Percentiles rank a stretch among this genome's conserved stretches.
These are phyloP conservation scores for Leccinum sublutescens DNA, from an alignment of 768 basidiomycete species.

Conservation along the genomic window DNA sequence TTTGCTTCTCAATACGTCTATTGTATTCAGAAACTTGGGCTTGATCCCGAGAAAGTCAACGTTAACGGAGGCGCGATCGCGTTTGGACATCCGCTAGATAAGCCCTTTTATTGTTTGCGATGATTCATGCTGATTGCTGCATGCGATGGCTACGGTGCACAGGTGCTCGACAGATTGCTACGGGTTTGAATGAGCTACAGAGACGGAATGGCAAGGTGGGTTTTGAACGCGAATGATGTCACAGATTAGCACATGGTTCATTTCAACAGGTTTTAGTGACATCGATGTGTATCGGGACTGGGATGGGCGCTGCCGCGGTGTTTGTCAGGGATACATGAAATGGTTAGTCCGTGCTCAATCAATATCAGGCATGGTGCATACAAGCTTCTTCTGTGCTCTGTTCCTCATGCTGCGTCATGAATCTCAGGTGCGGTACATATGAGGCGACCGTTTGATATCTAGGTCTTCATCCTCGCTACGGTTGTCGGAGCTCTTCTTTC, in stretches of 20 bases:
- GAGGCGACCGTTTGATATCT: not conserved
- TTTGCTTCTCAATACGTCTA: slow-evolving; percentile 86
- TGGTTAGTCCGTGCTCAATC: not conserved
- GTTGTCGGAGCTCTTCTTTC: not conserved
- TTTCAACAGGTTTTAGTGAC: slow-evolving; percentile 67
- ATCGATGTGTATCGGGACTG: slow-evolving; percentile 84
- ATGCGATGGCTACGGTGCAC: slow-evolving; percentile 57
- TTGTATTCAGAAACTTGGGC: slow-evolving; percentile 59
- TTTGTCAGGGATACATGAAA: slow-evolving; percentile 54
- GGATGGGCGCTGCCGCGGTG: slow-evolving; percentile 88
- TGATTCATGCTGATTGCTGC: slow-evolving; percentile 9
- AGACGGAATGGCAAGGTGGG: slow-evolving; percentile 67
- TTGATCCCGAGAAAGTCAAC: slow-evolving; percentile 71
- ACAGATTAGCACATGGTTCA: not conserved
- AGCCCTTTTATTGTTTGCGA: slow-evolving; percentile 32
- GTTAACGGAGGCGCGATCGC: slow-evolving; percentile 92
- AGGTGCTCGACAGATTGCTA: slow-evolving; percentile 82
- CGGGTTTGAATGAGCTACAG: slow-evolving; percentile 72
- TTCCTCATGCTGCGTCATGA: not conserved
- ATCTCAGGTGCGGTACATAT: not conserved
- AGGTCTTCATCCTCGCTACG: not conserved
- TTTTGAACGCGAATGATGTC: not conserved
- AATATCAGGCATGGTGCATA: not conserved
- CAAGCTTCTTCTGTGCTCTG: not conserved
- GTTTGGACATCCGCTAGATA: slow-evolving; percentile 79